A percentile compares a stretch with the other conserved stretches of the same genome.
Conservation (phyloP, 2,329 filamentous ascomycete genomes). For the Dichotomopilus funicola region DNA sequence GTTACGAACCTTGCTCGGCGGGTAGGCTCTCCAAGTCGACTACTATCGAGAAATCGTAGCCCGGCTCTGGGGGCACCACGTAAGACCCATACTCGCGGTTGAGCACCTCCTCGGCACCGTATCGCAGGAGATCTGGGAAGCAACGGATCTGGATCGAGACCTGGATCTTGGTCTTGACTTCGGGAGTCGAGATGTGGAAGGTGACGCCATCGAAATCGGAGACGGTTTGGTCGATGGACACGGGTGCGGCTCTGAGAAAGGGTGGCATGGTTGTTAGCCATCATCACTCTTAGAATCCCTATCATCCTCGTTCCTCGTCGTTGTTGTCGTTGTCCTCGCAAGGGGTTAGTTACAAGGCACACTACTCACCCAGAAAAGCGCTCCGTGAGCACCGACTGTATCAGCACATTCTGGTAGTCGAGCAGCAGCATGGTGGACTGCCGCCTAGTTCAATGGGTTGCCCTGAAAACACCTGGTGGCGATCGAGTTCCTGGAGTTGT, state of each 20-base stretch:
- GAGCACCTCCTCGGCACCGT: slow-evolving; percentile 86
- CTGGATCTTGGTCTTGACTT: slow-evolving; percentile 87
- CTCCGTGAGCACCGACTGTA: slow-evolving; percentile 92
- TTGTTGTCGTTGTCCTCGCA: neutral
- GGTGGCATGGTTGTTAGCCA: slow-evolving; percentile 1
- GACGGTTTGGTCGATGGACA: slow-evolving; percentile 93
- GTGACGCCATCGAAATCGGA: slow-evolving; percentile 99
- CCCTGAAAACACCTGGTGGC: slow-evolving; percentile 1
- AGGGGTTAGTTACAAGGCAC: neutral
- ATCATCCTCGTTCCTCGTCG: neutral
- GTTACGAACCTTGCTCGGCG: slow-evolving; percentile 58
- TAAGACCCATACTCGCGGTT: slow-evolving; percentile 92
- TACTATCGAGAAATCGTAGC: slow-evolving; percentile 92
- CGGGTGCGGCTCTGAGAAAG: slow-evolving; percentile 63
- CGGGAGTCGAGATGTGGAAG: slow-evolving; percentile 96
- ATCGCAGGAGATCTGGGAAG: slow-evolving; percentile 84
- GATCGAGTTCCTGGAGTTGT: neutral
- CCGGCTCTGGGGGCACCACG: slow-evolving; percentile 77
- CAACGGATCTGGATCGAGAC: slow-evolving; percentile 94
- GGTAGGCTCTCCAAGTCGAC: slow-evolving; percentile 87
- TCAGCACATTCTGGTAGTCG: slow-evolving; percentile 97
- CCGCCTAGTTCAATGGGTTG: slow-evolving; percentile 14
- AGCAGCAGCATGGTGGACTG: slow-evolving; percentile 73
- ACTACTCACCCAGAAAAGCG: slow-evolving; percentile 74
- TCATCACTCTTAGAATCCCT: neutral